phyloP scores from a whole-genome alignment of 2,329 filamentous ascomycete genomes.

The Fusarium xylarioides region DNA sequence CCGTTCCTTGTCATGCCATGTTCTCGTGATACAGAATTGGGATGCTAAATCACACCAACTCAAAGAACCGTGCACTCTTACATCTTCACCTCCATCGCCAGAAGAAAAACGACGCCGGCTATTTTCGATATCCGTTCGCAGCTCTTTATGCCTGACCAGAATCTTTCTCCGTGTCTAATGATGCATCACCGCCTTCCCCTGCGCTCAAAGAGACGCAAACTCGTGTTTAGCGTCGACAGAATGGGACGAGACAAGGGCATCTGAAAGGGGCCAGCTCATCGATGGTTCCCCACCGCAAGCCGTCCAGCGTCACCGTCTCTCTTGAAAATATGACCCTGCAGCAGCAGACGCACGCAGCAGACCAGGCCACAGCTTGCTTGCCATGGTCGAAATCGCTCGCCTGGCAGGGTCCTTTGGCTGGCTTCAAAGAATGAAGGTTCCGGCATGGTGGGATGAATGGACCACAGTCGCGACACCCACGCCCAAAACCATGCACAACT shows the following conservation, averaged over 20 bases:
- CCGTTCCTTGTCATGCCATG: background rate
- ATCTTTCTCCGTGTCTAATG: constrained; percentile 39
- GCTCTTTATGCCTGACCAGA: constrained; percentile 39
- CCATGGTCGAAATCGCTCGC: constrained; percentile 13
- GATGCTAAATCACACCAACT: constrained; percentile 8
- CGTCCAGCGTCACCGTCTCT: constrained; percentile 43
- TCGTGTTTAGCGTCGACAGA: constrained; percentile 39
- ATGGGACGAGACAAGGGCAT: constrained; percentile 44
- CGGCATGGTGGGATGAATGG: constrained; percentile 32
- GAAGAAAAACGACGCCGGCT: background rate
- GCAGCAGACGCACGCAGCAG: constrained; percentile 28
- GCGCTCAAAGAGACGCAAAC: constrained; percentile 36
- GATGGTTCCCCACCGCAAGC: constrained; percentile 42
- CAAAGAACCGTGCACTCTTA: constrained; percentile 5
- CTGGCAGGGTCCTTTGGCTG: constrained; percentile 32
- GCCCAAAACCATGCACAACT: constrained; percentile 25
- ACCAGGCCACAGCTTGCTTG: constrained; percentile 13
- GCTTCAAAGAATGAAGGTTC: constrained; percentile 18
- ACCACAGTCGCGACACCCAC: constrained; percentile 19
- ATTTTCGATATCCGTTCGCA: constrained; percentile 8
- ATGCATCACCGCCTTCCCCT: constrained; percentile 43
- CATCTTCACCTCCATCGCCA: constrained; percentile 20
- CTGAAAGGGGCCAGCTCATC: constrained; percentile 44
- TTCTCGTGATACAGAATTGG: constrained; percentile 17
- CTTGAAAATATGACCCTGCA: constrained; percentile 38